Conservation (phyloP, 1,139 yeast genomes). For the Zygosaccharomyces sapae region DNA sequence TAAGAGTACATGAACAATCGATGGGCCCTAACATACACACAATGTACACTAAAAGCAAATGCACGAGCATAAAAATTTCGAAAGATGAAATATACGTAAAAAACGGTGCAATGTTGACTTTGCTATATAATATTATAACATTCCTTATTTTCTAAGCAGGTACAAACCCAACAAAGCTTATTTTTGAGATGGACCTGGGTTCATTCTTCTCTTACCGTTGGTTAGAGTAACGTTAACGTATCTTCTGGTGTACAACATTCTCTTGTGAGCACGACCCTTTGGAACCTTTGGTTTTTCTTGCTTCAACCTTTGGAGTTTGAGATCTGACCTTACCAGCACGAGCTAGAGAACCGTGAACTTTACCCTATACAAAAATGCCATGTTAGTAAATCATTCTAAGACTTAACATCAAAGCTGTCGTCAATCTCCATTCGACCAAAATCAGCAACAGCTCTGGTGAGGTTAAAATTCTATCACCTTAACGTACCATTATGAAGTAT, state of each 20-base stretch:
- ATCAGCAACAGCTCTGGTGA: too few relatives aligned
- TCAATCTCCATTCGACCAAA: too few relatives aligned
- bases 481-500: conserved; percentile 5
- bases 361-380: conserved; percentile 59
- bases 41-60: too few relatives aligned
- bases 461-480: background rate
- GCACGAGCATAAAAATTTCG: background rate
- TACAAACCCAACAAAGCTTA: conserved; percentile 11
- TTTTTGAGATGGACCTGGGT: conserved; percentile 73
- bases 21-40: too few relatives aligned
- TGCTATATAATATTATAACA: conserved; percentile 5
- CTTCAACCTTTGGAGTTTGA: conserved; percentile 93
- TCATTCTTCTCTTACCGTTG: conserved; percentile 98
- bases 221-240: conserved; percentile 96
- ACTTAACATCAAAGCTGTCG: too few relatives aligned
- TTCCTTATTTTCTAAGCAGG: background rate
- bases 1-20: too few relatives aligned
- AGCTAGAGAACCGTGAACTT: conserved; percentile 99
- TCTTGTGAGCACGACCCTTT: conserved; percentile 91
- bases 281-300: conserved; percentile 79
- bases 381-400: conserved; percentile 2
- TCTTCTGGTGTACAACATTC: conserved; percentile 98
- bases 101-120: conserved; percentile 4
- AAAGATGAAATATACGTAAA: background rate
- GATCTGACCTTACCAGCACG: conserved; percentile 99